Base-by-base conservation (phyloP, 495 filamentous ascomycete species). In the Rhypophila decipiens region DNA sequence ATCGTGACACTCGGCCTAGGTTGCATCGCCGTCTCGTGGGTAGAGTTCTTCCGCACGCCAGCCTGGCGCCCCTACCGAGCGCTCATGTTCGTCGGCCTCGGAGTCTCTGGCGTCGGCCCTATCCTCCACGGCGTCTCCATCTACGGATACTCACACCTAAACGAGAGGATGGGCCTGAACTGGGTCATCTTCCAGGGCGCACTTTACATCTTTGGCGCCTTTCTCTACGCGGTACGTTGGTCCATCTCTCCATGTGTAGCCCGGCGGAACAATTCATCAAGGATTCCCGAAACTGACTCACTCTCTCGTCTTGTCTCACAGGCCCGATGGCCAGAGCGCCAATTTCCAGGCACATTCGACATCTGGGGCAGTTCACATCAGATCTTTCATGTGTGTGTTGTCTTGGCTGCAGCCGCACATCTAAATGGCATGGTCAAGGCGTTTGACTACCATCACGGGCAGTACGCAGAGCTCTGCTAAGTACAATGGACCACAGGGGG, bases 61-160 rank as follows among this genome's bases (percentile, higher is more conserved):
- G 70, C 68, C 18, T 93, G 83, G 80, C 75, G 91, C 12, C 87
- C 88, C 12, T 89, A 94, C 62, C 82, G 93, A 34, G 89, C 94
- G 9, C 70, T 75, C 45, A 95, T 97, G 88, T 98, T 96, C 63
- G 83, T 95, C 34, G 78, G 77, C 21, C 85, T 97, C 69, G 93
- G 93, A 9, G 68, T 89, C 36, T 95, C 87, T 10, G 89, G 86
- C 5, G 69, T 90, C 17, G 72, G 96, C 43, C 93, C 93, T 1
- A 79, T 80, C 21, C 49, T 72, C 42, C 88, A 95, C 59, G 88
- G 85, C 12, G 39, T 93, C 27, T 45, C 52, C 17, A 57, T 85
- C 11, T 87, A 85, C 38, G 60, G 65, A 15, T 71, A 69, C 44
- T 15, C 18, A 8, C 18, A 59, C 10, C 55, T 76, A 58, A 72